phyloP scores from a whole-genome alignment of 177 flowering plant species.

The Vitis hybrid region DNA sequence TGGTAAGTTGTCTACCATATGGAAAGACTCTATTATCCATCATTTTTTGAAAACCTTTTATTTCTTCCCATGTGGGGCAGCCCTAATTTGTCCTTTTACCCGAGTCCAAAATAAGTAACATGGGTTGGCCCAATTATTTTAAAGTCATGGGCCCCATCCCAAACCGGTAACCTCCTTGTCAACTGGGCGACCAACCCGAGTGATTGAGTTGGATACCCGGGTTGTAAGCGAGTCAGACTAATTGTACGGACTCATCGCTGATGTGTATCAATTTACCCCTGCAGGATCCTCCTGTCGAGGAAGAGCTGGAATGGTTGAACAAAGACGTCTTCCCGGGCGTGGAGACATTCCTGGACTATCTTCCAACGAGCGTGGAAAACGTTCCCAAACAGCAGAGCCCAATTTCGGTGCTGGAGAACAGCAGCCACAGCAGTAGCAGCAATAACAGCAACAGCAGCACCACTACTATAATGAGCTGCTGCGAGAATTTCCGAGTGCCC shows the following conservation, averaged over 20 bases:
- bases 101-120: too few relatives aligned
- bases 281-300: slow-evolving; percentile 38
- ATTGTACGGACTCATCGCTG: background rate
- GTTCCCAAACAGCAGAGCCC: slow-evolving; percentile 52
- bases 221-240: background rate
- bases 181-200: too few relatives aligned
- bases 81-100: too few relatives aligned
- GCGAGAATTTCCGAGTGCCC: slow-evolving; percentile 42
- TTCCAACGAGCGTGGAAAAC: slow-evolving; percentile 9
- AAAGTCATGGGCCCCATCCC: too few relatives aligned
- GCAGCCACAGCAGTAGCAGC: slow-evolving; percentile 26
- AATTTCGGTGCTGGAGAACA: slow-evolving; percentile 54
- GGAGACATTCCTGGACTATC: slow-evolving; percentile 53
- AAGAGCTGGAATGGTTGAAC: slow-evolving; percentile 87
- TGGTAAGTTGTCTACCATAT: background rate
- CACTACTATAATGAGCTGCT: slow-evolving; percentile 27
- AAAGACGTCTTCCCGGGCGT: slow-evolving; percentile 69
- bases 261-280: background rate
- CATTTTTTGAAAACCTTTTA: too few relatives aligned
- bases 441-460: slow-evolving; percentile 12
- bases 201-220: too few relatives aligned
- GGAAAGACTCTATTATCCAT: too few relatives aligned
- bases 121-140: too few relatives aligned
- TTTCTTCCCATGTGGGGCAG: too few relatives aligned
- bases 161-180: too few relatives aligned